phyloP scores from a whole-genome alignment of 345 rosid genomes.

The Brassica juncea region DNA sequence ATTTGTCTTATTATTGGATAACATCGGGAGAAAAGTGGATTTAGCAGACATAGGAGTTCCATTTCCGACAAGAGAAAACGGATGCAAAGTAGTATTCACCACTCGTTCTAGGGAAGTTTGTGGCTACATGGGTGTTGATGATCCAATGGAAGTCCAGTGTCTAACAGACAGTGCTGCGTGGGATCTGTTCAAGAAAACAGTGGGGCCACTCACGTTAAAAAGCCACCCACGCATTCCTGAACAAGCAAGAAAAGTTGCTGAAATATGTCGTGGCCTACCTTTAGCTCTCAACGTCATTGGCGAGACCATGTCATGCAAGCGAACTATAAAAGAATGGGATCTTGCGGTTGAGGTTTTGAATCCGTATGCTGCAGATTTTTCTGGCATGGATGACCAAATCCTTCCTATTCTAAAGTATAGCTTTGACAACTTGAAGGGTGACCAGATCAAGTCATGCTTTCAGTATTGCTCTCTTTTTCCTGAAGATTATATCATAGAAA shows the following conservation, averaged over 20 bases:
- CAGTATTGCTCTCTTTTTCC: not conserved
- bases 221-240: not conserved
- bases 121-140: not conserved
- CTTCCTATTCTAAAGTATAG: not conserved
- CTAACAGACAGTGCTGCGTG: not conserved
- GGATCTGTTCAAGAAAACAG: not conserved
- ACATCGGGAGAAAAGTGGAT: not conserved
- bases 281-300: not conserved
- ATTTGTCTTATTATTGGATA: not conserved
- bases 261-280: not conserved
- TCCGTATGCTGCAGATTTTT: not conserved
- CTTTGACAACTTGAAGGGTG: not conserved
- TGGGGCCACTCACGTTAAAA: not conserved
- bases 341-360: not conserved
- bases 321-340: not conserved
- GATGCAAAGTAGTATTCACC: not conserved
- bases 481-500: not conserved
- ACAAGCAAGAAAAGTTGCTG: not conserved
- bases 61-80: not conserved
- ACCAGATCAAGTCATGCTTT: constrained; percentile 20
- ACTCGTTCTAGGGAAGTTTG: not conserved
- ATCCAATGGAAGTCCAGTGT: not conserved
- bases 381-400: not conserved
- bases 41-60: not conserved
- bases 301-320: not conserved